Percentiles rank a stretch among this genome's conserved stretches.
Conservation (phyloP, 805 yeast genomes). For the Candida adriatica region DNA sequence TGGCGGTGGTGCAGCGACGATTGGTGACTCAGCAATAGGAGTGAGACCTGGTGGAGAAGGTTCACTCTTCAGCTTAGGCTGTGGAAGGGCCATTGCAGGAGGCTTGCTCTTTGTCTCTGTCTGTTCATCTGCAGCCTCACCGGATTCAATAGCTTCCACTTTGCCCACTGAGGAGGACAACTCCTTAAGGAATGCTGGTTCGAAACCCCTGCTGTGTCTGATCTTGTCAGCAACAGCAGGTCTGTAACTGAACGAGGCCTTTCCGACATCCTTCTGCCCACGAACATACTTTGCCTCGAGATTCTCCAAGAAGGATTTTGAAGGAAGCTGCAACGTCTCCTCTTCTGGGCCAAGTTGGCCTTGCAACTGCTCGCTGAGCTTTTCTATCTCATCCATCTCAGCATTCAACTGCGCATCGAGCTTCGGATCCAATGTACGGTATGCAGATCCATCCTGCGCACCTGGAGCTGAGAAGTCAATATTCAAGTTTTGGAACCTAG, state of each 20-base stretch:
- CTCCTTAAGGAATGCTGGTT: constrained; percentile 48
- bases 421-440: constrained; percentile 29
- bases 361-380: constrained; percentile 18
- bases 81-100: constrained; percentile 1
- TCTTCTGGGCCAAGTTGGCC: constrained; percentile 9
- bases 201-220: constrained; percentile 30
- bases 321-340: constrained; percentile 8
- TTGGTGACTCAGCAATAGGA: constrained; percentile 4
- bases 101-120: neutral
- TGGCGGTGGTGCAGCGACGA: constrained; percentile 25
- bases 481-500: constrained; percentile 56
- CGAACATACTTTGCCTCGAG: constrained; percentile 39
- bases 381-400: constrained; percentile 28
- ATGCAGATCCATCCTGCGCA: constrained; percentile 11
- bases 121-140: neutral
- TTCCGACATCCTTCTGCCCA: constrained; percentile 33
- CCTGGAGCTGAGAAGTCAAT: constrained; percentile 36
- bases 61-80: constrained; percentile 25
- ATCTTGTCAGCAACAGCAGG: constrained; percentile 21
- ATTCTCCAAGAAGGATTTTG: constrained; percentile 21
- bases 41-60: constrained; percentile 30
- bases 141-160: constrained; percentile 21
- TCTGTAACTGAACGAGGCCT: constrained; percentile 15
- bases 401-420: constrained; percentile 33
- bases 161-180: constrained; percentile 42